These are phyloP conservation scores for Globisporangium nagaii DNA, from an alignment of 352 stramenopile genomes.

Conservation along the genomic window DNA sequence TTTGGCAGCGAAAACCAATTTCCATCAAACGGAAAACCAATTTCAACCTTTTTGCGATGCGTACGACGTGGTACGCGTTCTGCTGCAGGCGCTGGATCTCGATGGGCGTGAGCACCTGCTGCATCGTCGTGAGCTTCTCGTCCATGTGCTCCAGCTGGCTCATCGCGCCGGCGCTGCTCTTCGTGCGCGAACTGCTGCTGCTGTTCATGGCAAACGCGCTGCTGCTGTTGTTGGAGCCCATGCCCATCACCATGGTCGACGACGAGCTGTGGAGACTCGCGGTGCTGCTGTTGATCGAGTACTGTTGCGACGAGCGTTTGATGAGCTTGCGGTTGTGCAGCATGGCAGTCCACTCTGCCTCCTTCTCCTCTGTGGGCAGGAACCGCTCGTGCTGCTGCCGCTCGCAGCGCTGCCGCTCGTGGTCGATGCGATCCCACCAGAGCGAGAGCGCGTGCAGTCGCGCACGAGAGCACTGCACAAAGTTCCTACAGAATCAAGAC, in stretches of 20 bases:
- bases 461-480: conserved; percentile 49
- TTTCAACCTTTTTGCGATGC: conserved; percentile 55
- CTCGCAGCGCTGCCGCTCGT: conserved; percentile 61
- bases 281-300: not conserved
- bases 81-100: conserved; percentile 71
- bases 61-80: conserved; percentile 53
- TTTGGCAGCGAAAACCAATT: not conserved
- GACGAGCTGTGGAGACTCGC: not conserved
- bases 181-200: not conserved
- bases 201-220: conserved; percentile 5
- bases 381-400: conserved; percentile 31
- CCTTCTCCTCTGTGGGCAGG: conserved; percentile 30
- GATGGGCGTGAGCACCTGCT: conserved; percentile 72
- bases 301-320: not conserved
- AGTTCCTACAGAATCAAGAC: conserved; percentile 14
- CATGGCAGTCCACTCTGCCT: conserved; percentile 18
- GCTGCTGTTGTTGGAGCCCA: not conserved
- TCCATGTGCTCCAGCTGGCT: conserved; percentile 47
- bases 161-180: conserved; percentile 13
- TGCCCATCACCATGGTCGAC: not conserved
- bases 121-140: conserved; percentile 59
- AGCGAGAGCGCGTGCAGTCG: conserved; percentile 49
- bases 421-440: conserved; percentile 58
- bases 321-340: conserved; percentile 8
- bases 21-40: not conserved